Evolutionary conservation across 495 filamentous ascomycete species (phyloP), one percentile per base, ranked within the genome.

Genomic region (Aspergillus coremiiformis): DNA sequence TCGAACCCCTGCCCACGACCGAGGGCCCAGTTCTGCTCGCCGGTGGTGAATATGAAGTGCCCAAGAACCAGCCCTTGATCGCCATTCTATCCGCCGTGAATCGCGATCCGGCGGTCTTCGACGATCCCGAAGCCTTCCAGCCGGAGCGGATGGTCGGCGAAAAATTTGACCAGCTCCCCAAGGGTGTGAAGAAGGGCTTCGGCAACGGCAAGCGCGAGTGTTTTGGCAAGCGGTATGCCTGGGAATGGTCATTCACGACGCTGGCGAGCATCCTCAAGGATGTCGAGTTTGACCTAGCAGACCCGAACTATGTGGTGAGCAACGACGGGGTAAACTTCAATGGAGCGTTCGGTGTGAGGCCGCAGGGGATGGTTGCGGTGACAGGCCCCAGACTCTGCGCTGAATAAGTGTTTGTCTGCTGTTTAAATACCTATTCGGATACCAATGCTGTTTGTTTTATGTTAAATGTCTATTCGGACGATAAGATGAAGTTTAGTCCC

Each of bases 141-240:
- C 85, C 85, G 0, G 83, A 87, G 67, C 75, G 84, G 19, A 86
- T 89, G 79, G 57, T 85, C 33, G 83, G 81, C 26, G 79, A 85
- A 54, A 67, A 72, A 14, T 87, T 83, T 61, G 78, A 83, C 9
- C 65, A 61, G 20, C 61, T 87, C 35, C 84, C 83, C 0, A 53
- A 64, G 5, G 78, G 71, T 0, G 81, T 79, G 7, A 85, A 83
- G 78, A 86, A 84, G 56, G 73, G 72, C 32, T 89, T 85, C 49
- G 85, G 85, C 2, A 87, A 86, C 52, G 85, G 85, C 17, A 83
- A 83, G 71, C 64, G 85, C 32, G 75, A 76, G 55, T 89, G 85
- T 52, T 78, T 84, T 41, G 85, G 84, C 5, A 78, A 75, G 56
- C 62, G 78, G 53, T 85, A 81, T 71, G 85, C 85, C 4, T 83